These are phyloP conservation scores for Nicotiana rustica DNA, from an alignment of 305 asterid species.

Conservation along the genomic window DNA sequence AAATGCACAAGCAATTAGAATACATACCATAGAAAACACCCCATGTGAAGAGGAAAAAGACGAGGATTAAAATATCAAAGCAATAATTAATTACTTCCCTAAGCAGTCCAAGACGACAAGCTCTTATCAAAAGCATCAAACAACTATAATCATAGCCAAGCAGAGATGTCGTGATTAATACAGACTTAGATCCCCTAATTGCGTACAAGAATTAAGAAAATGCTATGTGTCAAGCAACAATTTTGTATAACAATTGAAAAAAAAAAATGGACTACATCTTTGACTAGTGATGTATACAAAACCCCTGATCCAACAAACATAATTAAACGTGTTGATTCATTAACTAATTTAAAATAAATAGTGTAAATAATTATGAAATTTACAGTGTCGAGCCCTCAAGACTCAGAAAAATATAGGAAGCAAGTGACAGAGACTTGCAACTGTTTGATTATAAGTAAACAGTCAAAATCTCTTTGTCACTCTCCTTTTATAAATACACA, in stretches of 20 bases:
- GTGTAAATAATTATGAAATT: neutral
- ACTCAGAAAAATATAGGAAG: neutral
- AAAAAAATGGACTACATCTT: no score
- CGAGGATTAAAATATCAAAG: slow-evolving; percentile 31
- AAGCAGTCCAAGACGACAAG: neutral
- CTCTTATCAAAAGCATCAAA: slow-evolving; percentile 17
- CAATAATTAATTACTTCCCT: neutral
- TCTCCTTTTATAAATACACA: neutral
- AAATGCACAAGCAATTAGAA: neutral
- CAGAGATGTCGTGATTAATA: slow-evolving; percentile 17
- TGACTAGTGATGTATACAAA: neutral
- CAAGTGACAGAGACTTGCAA: neutral
- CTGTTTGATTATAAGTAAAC: neutral
- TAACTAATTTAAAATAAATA: neutral
- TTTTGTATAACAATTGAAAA: neutral
- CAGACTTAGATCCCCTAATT: neutral
- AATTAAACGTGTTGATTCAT: neutral
- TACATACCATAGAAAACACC: slow-evolving; percentile 34
- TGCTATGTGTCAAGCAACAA: neutral
- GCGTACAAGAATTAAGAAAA: neutral
- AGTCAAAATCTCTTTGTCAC: neutral
- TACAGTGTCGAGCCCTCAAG: neutral
- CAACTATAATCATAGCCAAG: neutral
- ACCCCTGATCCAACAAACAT: neutral
- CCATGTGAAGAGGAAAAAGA: slow-evolving; percentile 45